These are phyloP conservation scores for Calonectria naviculata DNA, from an alignment of 2,329 filamentous ascomycete genomes.

Conservation along the genomic window DNA sequence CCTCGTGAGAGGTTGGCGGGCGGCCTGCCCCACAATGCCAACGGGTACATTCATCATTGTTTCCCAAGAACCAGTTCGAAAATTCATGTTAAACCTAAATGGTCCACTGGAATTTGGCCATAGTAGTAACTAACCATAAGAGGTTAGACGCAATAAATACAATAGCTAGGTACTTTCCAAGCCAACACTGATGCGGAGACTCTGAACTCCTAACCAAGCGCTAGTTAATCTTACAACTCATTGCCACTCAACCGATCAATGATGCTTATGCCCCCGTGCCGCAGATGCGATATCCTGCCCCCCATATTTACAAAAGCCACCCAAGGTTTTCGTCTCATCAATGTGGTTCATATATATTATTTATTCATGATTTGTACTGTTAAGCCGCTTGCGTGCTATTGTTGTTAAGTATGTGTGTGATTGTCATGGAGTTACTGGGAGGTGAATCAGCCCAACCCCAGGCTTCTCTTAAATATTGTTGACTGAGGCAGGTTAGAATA, in stretches of 20 bases:
- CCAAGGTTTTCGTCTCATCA: background rate
- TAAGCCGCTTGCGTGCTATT: constrained; percentile 26
- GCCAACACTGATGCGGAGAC: background rate
- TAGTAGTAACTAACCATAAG: background rate
- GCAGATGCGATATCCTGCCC: background rate
- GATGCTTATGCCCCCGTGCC: background rate
- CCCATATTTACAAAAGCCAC: background rate
- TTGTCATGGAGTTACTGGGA: constrained; percentile 31
- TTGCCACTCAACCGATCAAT: background rate
- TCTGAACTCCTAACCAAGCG: background rate
- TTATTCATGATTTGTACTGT: background rate
- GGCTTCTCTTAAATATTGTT: constrained; percentile 35
- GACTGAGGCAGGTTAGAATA: constrained; percentile 19
- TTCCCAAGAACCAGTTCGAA: too few species aligned
- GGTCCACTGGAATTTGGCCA: too few species aligned
- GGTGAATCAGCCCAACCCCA: constrained; percentile 40
- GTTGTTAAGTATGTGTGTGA: constrained; percentile 36
- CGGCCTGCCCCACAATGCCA: too few species aligned
- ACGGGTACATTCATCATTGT: too few species aligned
- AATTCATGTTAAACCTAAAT: too few species aligned
- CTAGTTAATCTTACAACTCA: background rate
- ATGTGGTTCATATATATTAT: background rate
- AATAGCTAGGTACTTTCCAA: background rate
- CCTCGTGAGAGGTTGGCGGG: too few species aligned
- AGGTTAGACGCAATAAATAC: background rate